Evolutionary conservation across 2,329 filamentous ascomycete species (phyloP).

Genomic region (Aureobasidium sp.): DNA sequence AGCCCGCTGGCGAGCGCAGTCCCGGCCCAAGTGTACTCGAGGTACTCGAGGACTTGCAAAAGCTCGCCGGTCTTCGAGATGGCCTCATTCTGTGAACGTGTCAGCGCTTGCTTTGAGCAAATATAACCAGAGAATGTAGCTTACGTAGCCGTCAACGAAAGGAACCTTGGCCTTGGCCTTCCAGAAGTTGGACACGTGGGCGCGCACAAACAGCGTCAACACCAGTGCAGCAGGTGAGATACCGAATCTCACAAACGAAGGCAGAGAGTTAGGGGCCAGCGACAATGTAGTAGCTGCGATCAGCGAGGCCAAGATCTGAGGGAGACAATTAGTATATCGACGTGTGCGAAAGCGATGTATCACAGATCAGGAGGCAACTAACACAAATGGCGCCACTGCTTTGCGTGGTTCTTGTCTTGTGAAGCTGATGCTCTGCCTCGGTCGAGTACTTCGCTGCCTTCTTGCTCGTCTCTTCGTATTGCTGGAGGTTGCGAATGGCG

Average conservation of each 20-base stretch:
- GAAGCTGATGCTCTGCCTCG: conserved; percentile 36
- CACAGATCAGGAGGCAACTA: conserved; percentile 5
- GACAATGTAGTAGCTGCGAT: conserved; percentile 23
- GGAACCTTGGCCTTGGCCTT: conserved; percentile 20
- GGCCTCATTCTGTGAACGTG: conserved; percentile 29
- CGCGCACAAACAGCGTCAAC: conserved; percentile 24
- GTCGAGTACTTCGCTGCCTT: conserved; percentile 41
- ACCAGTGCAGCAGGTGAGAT: conserved; percentile 25
- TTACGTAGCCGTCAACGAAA: conserved; percentile 16
- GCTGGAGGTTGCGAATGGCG: conserved; percentile 38
- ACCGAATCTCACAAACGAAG: conserved; percentile 1
- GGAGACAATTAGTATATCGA: conserved; percentile 1
- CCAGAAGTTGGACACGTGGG: conserved; percentile 32
- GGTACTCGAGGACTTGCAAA: conserved; percentile 27
- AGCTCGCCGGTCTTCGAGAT: conserved; percentile 27
- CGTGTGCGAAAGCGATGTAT: not conserved
- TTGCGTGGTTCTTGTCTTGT: conserved; percentile 41
- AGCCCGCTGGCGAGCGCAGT: conserved; percentile 26
- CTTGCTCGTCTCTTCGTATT: conserved; percentile 40
- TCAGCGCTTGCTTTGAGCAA: conserved; percentile 19
- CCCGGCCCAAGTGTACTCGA: conserved; percentile 32
- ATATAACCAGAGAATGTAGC: not conserved
- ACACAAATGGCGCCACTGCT: conserved; percentile 35
- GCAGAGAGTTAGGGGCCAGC: conserved; percentile 15
- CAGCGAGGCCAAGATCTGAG: conserved; percentile 28